Conservation (phyloP, 768 basidiomycete species). For the Xanthoconium purpureum region DNA sequence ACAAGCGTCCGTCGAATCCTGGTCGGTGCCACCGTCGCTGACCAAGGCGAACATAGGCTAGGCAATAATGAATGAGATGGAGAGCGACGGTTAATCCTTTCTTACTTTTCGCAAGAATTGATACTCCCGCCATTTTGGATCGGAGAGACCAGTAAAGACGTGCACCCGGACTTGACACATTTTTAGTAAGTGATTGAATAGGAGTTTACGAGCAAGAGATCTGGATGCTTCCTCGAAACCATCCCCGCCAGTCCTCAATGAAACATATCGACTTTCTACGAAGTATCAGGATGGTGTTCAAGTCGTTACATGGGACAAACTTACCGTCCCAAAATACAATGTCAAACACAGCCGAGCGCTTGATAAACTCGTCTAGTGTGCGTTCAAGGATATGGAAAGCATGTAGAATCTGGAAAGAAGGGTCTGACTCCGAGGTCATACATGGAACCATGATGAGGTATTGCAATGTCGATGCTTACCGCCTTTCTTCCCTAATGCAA, state of each 20-base stretch:
- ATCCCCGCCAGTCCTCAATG: slow-evolving; percentile 37
- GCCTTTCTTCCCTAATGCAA: slow-evolving; percentile 48
- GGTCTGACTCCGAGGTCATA: slow-evolving; percentile 33
- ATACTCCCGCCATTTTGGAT: slow-evolving; percentile 50
- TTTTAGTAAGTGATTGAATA: slow-evolving; percentile 47
- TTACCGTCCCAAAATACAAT: slow-evolving; percentile 62
- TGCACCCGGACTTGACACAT: slow-evolving; percentile 42
- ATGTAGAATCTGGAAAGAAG: slow-evolving; percentile 61
- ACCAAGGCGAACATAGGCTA: slow-evolving; percentile 69
- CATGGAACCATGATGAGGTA: neutral
- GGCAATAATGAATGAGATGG: slow-evolving; percentile 8
- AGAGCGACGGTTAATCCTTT: neutral
- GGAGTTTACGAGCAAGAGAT: slow-evolving; percentile 47
- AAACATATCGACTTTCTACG: slow-evolving; percentile 45
- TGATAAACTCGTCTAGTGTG: slow-evolving; percentile 46
- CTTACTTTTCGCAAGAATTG: slow-evolving; percentile 39
- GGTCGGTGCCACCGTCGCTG: slow-evolving; percentile 46
- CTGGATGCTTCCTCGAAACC: slow-evolving; percentile 44
- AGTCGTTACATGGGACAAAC: neutral
- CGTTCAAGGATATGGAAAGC: slow-evolving; percentile 54
- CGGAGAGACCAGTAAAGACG: slow-evolving; percentile 43
- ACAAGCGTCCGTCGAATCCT: slow-evolving; percentile 6
- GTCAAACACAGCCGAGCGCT: slow-evolving; percentile 54
- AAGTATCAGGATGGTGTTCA: neutral
- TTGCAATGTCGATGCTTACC: slow-evolving; percentile 33